A percentile compares a stretch with the other conserved stretches of the same genome.
Conservation (phyloP, 1,284 basidiomycete genomes). For the Fistulinella staudtii region DNA sequence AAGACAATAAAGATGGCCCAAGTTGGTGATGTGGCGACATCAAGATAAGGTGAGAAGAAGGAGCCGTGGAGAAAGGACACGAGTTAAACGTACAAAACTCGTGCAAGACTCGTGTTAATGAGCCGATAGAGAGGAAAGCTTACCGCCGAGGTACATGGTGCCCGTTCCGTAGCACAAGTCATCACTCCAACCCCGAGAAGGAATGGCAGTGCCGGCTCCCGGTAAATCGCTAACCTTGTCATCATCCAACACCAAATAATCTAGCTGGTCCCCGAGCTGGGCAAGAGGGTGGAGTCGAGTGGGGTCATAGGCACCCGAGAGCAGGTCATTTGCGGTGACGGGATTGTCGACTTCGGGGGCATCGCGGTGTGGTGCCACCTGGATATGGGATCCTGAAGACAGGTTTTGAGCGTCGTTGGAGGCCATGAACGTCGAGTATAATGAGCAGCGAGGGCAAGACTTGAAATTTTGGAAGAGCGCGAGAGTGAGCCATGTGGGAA, state of each 20-base stretch:
- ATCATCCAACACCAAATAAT: conserved; percentile 91
- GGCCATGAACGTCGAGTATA: too few relatives aligned
- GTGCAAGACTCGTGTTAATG: conserved; percentile 46
- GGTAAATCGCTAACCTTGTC: conserved; percentile 87
- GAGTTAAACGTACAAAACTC: conserved; percentile 47
- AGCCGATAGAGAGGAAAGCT: conserved; percentile 57
- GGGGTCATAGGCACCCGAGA: conserved; percentile 83
- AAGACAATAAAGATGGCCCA: conserved; percentile 70
- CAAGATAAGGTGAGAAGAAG: conserved; percentile 65
- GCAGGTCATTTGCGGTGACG: conserved; percentile 78
- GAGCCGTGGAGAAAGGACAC: conserved; percentile 35
- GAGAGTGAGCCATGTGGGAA: conserved; percentile 23
- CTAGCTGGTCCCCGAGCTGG: conserved; percentile 82
- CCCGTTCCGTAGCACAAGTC: conserved; percentile 99
- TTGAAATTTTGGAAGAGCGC: conserved; percentile 33
- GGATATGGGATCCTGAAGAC: conserved; percentile 35
- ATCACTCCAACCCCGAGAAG: conserved; percentile 97
- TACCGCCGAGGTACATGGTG: conserved; percentile 96
- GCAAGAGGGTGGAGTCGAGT: conserved; percentile 89
- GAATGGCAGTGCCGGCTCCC: conserved; percentile 82
- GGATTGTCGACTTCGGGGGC: conserved; percentile 45
- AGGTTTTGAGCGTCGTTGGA: conserved; percentile 19
- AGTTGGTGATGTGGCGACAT: conserved; percentile 45
- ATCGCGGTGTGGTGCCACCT: conserved; percentile 42
- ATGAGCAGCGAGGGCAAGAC: conserved; percentile 8